Evolutionary conservation across 1,139 yeast genomes (phyloP).

Genomic region (Candida mesenterica): DNA sequence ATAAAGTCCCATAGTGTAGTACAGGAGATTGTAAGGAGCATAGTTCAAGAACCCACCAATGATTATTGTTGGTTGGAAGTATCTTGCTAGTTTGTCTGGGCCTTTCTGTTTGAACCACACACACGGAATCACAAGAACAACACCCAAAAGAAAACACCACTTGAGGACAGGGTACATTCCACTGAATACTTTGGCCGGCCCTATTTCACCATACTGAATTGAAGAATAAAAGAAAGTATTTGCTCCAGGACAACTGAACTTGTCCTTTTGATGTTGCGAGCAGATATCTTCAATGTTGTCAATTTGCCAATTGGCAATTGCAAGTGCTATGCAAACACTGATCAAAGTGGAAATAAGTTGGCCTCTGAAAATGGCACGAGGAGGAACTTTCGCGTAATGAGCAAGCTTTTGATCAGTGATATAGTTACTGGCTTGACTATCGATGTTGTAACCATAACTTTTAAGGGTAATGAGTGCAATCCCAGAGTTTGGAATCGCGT

Average conservation of each 20-base stretch:
- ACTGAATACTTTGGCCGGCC: conserved; percentile 55
- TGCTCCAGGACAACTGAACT: conserved; percentile 51
- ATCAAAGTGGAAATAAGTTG: conserved; percentile 49
- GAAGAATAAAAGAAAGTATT: conserved; percentile 52
- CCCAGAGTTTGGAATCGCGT: conserved; percentile 64
- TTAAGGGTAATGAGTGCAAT: conserved; percentile 58
- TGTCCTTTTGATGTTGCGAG: conserved; percentile 36
- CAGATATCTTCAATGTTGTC: conserved; percentile 49
- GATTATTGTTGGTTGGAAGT: conserved; percentile 48
- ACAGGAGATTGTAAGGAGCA: conserved; percentile 58
- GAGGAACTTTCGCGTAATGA: conserved; percentile 61
- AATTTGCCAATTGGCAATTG: conserved; percentile 55
- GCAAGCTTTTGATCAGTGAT: conserved; percentile 58
- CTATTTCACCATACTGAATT: conserved; percentile 64
- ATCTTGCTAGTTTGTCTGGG: conserved; percentile 28
- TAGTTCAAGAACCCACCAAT: conserved; percentile 46
- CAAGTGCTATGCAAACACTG: conserved; percentile 49
- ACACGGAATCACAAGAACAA: conserved; percentile 43
- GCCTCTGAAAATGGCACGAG: conserved; percentile 59
- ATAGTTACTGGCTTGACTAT: conserved; percentile 61
- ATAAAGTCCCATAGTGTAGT: conserved; percentile 51
- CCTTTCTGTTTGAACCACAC: conserved; percentile 36
- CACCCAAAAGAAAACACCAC: conserved; percentile 56
- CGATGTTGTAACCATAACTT: conserved; percentile 58
- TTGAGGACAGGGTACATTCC: conserved; percentile 49